Base-by-base conservation (phyloP, 495 filamentous ascomycete species). In the Umbilicaria muhlenbergii region DNA sequence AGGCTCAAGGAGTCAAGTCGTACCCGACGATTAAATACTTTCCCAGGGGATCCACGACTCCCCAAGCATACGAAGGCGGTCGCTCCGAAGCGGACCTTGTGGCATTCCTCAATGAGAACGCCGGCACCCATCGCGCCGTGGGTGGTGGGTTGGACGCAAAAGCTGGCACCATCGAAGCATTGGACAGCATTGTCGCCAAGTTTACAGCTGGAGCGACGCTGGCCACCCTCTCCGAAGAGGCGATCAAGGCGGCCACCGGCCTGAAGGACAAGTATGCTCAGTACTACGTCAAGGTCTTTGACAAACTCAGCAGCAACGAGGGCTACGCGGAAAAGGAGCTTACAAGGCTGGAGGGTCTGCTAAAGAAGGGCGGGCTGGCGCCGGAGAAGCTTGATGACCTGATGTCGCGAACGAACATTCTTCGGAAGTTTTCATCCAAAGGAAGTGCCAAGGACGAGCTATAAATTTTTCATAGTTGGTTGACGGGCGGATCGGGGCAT, bases 11-110 rank as follows among this genome's bases (percentile, higher is more conserved):
- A 46, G 74, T 98, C 38, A 73, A 69, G 40, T 81, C 80, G 21
- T 98, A 88, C 74, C 91, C 91, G 24, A 98, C 91, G 47, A 91
- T 98, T 71, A 94, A 92, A 70, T 98, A 82, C 75, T 96, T 96
- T 73, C 80, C 88, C 56, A 81, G 80, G 63, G 89, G 89, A 54
- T 83, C 79, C 44, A 84, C 71, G 43, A 79, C 79, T 47, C 59
- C 80, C 11, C 67, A 80, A 50, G 54, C 69, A 32, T 98, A 94
- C 73, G 64, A 73, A 31, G 81, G 81, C 42, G 84, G 77, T 46
- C 88, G 91, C 51, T 66, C 70, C 14, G 87, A 93, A 71, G 65
- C 70, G 44, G 81, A 80, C 50, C 66, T 98, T 42, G 59, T 94
- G 47, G 60, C 70, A 24, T 98, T 82, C 72, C 58, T 98, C 58